Evolutionary conservation across 208 protist species (phyloP), one percentile per base, ranked within the genome.

Genomic region (Trichomonas tenax): DNA sequence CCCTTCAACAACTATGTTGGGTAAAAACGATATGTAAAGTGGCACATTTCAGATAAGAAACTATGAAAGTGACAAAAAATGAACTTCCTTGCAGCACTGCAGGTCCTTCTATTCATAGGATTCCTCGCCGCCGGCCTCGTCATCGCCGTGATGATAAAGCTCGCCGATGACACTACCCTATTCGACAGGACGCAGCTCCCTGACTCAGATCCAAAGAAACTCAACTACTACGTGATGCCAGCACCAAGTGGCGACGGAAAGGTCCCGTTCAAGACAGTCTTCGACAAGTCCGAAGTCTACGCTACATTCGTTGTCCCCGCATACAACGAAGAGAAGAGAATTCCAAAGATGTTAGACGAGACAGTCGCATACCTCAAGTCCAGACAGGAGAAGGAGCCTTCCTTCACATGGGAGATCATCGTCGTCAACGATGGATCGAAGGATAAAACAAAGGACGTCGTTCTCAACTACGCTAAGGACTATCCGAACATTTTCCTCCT

Each of bases 261-360:
- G 17, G 26, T 82, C 26, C 63, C 63, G 34, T 86, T n/a, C 26
- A 31, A 31, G 9, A 63, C 88, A 38, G 46, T 95, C 26, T 95
- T 48, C 6, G 48, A 84, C 34, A 31, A 96, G 3, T 14, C 96
- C 10, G 8, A 0, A 10, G 44, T 96, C 6, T 84, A 72, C 26
- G 82, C 96, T 81, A 96, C 96, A 9, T 82, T 97, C 17, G 51
- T 97, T 15, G 84, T 97, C 26, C 96, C 96, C 0, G 96, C 96
- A 9, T 97, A 95, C 63, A 96, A 97, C 72, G 96, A 97, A 84
- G 81, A 96, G 41, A 90, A 96, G 0, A 58, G 96, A 0, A 72
- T 97, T 4, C 48, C 40, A 38, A 36, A 31, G 34, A 96, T 96
- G 96, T 41, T 97, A 45, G 40, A 96, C 36, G 82, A 96, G 48